Evolutionary conservation across 139 green algal genomes (phyloP), one percentile per base, ranked within the genome.

Genomic region (Nannochloris sp.): DNA sequence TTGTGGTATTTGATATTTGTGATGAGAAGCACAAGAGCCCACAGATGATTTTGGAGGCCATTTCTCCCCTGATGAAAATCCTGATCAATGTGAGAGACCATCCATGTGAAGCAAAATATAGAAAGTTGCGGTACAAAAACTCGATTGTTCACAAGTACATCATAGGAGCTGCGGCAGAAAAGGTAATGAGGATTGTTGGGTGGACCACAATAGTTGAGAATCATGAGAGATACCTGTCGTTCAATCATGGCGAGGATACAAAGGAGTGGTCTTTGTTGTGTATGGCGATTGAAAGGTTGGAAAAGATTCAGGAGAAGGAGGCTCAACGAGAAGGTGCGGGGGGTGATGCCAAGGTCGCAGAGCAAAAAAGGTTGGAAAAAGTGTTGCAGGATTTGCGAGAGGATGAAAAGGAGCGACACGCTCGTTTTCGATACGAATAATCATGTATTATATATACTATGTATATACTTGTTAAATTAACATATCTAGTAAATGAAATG

Each of bases 161-260:
- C 18, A 25, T 21, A 21, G 18, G n/a, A 0, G 12, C 46, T 53
- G 46, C 18, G 46, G 16, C 18, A 25, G n/a, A 19, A 53, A 53
- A 53, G 11, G 18, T 53, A 9, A 18, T 53, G 11, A 21, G n/a
- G n/a, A 25, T 53, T 25, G 16, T 19, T 53, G 46, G 46, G 15
- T 53, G 46, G 46, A 24, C 18, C 16, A 53, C n/a, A 15, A 8
- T 53, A 10, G 76, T 87, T 23, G 56, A 76, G 0, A 75, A 87
- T 10, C 36, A 80, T 46, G 53, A 82, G 56, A 78, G 75, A 61
- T 82, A 64, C 6, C 84, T 69, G 51, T 51, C 81, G 19, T 87
- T 83, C 67, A 71, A 86, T 14, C 43, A 64, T 53, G 58, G 71
- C 3, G 27, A 60, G 3, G 75, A 70, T 44, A 18, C 36, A 6